Evolutionary conservation across 257 asterid species (phyloP), one percentile per base, ranked within the genome.

Genomic region (Nicotiana undulata): DNA sequence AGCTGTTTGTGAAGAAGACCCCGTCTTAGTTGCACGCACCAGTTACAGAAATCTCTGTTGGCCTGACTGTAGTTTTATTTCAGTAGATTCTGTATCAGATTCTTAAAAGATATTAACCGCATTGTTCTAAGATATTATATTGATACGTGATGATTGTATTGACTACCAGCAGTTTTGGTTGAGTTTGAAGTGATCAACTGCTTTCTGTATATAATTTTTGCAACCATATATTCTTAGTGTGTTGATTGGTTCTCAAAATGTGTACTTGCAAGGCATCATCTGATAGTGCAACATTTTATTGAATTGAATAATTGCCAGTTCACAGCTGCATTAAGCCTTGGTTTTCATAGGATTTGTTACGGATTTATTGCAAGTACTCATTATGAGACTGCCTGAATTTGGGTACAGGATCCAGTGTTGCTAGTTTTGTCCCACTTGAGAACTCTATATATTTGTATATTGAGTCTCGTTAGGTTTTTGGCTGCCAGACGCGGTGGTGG

Each of bases 1-100:
- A 91, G 90, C 90, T 94, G 67, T 94, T 94, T 80, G 92, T 87
- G 85, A 88, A 89, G 85, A 90, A 83, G 88, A 81, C 92, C 64
- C 81, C 93, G 18, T 24, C 87, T 26, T 81, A 89, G 63, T 86
- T 85, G 85, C 59, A 0, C 22, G 22, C 11, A 6, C 63, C 12
- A 44, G 3, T 44, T 13, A 20, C 34, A 22, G 37, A 72, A 24
- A 7, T 72, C 12, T 22, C 37, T 44, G 78, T 72, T 22, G 78
- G 26, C 78, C 60, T 46, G 53, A 72, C 78, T 46, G 37, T 70
- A 72, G 60, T 24, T 22, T 72, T 24, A 37, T 34, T 37, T 67
- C 55, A 70, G 22, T 70, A 15, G 59, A 70, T 68, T 40, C 32
- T 68, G 1, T 68, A 68, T 40, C 32, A 20, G 77, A 22, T 6